Base-by-base conservation (phyloP, 305 asterid species). In the Solanum chacoense region DNA sequence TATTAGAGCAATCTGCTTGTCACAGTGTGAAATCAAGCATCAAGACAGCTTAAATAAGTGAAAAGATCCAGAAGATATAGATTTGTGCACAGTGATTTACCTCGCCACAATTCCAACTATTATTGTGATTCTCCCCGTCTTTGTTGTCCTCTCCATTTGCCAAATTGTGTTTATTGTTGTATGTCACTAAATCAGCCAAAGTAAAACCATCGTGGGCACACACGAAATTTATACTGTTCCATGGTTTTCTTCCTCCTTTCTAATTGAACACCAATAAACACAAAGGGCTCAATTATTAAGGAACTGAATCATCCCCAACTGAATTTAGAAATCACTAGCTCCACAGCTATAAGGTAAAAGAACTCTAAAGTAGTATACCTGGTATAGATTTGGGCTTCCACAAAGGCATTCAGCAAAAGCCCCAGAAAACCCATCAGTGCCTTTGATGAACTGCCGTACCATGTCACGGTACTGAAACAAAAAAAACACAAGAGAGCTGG, bases 51-150 rank as follows among this genome's bases (percentile, higher is more conserved):
- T 50, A 29, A 80, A 80, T 80, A 80, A 80, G 37, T 42, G 26
- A 80, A 40, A 80, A 40, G 85, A 80, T 40, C 24, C 67, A 16
- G 5, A 80, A 26, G 36, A 26, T 26, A 80, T 42, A 14, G 24
- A 42, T 45, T 80, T 20, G 31, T 83, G 73, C 86, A 83, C 28
- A 50, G 18, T 28, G 72, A 37, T 89, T 77, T 92, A 95, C 98
- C 96, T 96, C 96, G 84, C 99, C 99, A 88, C 99, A 97, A 85
- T 97, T 97, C 99, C 99, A 97, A 91, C 99, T 97, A 91, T 95
- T 95, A 87, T 97, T 97, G 88, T 96, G 99, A 94, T 94, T 96
- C 92, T 96, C 99, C 71, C 99, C 99, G 78, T 97, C 99, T 29
- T 92, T 96, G 91, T 97, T 96, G 91, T 95, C 98, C 93, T 97